phyloP scores from a whole-genome alignment of 2,329 filamentous ascomycete species.

The Pseudocercospora macadamiae region DNA sequence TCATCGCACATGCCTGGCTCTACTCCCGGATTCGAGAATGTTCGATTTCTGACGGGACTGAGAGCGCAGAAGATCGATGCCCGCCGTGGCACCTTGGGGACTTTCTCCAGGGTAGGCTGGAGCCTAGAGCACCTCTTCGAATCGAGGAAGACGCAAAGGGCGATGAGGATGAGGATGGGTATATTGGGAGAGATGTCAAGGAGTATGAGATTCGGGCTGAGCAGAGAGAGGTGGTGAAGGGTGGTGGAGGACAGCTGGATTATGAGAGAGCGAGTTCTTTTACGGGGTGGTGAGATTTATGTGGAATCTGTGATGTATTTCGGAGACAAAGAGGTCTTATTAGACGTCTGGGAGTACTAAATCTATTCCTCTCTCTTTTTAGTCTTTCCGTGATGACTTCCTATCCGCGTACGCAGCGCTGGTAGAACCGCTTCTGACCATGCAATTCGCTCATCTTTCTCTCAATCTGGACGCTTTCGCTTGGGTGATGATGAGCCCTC shows the following conservation, averaged over 20 bases:
- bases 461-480: too few relatives aligned
- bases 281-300: constrained; percentile 30
- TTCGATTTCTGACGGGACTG: constrained; percentile 9
- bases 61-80: constrained; percentile 3
- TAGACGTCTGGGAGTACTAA: too few relatives aligned
- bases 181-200: constrained; percentile 21
- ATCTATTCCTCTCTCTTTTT: too few relatives aligned
- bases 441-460: too few relatives aligned
- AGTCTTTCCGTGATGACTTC: too few relatives aligned
- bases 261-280: constrained; percentile 22
- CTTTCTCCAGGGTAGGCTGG: constrained; percentile 27
- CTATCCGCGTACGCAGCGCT: too few relatives aligned
- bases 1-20: constrained; percentile 28
- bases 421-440: too few relatives aligned
- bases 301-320: too few relatives aligned
- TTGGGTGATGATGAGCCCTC: too few relatives aligned
- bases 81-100: constrained; percentile 30
- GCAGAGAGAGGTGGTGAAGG: constrained; percentile 19
- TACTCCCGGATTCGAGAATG: constrained; percentile 17
- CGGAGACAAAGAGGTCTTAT: too few relatives aligned
- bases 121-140: constrained; percentile 12
- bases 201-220: constrained; percentile 19
- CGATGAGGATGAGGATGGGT: constrained; percentile 23
- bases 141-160: constrained; percentile 20
- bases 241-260: constrained; percentile 16